Base-by-base conservation (phyloP, 345 rosid genomes). In the Kandelia obovata region DNA sequence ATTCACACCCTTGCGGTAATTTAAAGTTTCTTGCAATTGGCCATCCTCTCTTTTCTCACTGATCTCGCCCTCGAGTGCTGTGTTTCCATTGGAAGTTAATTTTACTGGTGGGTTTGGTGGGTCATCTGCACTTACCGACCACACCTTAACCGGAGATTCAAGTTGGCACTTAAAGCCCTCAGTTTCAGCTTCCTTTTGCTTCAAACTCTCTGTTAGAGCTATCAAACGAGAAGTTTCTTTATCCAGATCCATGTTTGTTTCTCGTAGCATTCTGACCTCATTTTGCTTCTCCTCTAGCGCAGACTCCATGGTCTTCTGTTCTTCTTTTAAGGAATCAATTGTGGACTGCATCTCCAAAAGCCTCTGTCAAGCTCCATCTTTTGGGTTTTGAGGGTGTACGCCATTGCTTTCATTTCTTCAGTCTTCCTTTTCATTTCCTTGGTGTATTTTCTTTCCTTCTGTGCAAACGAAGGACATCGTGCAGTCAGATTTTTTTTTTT, bases 261-360 rank as follows among this genome's bases (percentile, higher is more conserved):
- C 76, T 21, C 77, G 71, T 30, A 81, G 77, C 82, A 70, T 47
- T 53, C 58, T 79, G 74, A 83, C 78, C 77, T 83, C 82, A 17
- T 65, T 78, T 43, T 64, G 78, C 74, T 67, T 83, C 76, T 86
- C 89, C 77, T 80, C 78, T 31, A 83, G 60, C 37, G 85, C 75
- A 21, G 74, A 77, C 78, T 82, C 84, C 79, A 89, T 19, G 0
- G 78, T 62, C 67, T 73, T 75, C 5, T 72, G 83, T 73, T 89
- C 91, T 30, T 89, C 91, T 68, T 77, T 85, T 27, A 89, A 64
- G 62, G 91, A 85, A 53, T 75, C 80, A 27, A 86, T 75, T 1
- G 83, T 83, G 25, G 94, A 83, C 47, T 81, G 84, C 87, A 79
- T 74, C 76, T 85, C 88, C 5, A 83, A 62, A 37, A 80, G 34